Evolutionary conservation across 2,329 filamentous ascomycete genomes (phyloP).

Genomic region (Hypoxylon rubiginosum): DNA sequence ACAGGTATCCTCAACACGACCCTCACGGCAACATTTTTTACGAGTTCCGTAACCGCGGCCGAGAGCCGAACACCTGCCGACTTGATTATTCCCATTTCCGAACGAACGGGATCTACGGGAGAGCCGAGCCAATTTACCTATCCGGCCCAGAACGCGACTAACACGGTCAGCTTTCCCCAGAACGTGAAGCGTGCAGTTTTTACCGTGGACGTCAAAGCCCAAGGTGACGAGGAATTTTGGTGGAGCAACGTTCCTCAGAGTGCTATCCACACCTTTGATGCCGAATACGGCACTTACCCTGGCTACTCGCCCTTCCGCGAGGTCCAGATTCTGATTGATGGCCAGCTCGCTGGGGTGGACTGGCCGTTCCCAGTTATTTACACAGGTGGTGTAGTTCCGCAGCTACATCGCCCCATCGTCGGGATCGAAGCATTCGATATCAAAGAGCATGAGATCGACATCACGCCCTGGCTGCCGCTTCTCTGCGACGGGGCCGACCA

Average conservation of each 20-base stretch:
- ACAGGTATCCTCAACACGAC: slow-evolving; percentile 81
- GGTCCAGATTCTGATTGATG: slow-evolving; percentile 82
- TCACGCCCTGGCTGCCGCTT: slow-evolving; percentile 80
- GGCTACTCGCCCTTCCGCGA: slow-evolving; percentile 83
- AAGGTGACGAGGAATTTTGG: slow-evolving; percentile 86
- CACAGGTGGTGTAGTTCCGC: slow-evolving; percentile 82
- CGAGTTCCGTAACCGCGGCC: slow-evolving; percentile 53
- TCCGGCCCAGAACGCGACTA: slow-evolving; percentile 72
- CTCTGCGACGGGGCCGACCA: slow-evolving; percentile 76
- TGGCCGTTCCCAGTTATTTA: slow-evolving; percentile 90
- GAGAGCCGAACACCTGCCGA: slow-evolving; percentile 67
- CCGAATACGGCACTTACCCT: slow-evolving; percentile 68
- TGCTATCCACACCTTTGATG: slow-evolving; percentile 70
- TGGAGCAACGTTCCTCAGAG: slow-evolving; percentile 81
- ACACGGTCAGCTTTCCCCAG: slow-evolving; percentile 71
- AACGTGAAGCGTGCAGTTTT: slow-evolving; percentile 79
- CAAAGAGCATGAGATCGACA: slow-evolving; percentile 83
- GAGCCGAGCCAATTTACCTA: slow-evolving; percentile 76
- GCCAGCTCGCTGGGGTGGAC: slow-evolving; percentile 76
- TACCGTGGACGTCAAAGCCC: slow-evolving; percentile 82
- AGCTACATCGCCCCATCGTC: slow-evolving; percentile 82
- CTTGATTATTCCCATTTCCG: slow-evolving; percentile 76
- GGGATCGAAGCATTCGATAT: slow-evolving; percentile 85
- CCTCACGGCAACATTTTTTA: slow-evolving; percentile 80
- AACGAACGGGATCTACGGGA: slow-evolving; percentile 62